A percentile compares a stretch with the other conserved stretches of the same genome.
Evolutionary conservation across 352 stramenopile species (phyloP).

Genomic region (Blastocystis sp.): DNA sequence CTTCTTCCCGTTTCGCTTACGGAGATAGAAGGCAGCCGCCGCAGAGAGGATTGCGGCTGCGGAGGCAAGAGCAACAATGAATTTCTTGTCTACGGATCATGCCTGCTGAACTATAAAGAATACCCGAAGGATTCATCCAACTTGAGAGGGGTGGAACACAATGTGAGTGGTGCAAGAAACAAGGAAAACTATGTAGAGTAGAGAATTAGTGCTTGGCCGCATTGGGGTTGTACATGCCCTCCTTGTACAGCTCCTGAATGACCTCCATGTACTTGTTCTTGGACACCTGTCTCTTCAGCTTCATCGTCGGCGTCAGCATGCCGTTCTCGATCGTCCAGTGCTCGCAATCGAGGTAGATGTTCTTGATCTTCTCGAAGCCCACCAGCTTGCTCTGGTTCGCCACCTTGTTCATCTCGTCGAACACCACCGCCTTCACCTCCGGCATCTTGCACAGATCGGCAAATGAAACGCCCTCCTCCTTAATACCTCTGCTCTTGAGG

Average conservation of each 20-base stretch:
- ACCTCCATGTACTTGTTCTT: slow-evolving; percentile 76
- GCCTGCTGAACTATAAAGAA: slow-evolving; percentile 2
- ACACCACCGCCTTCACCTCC: slow-evolving; percentile 74
- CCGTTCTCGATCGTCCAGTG: slow-evolving; percentile 84
- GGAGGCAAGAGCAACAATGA: slow-evolving; percentile 32
- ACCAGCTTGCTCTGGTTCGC: slow-evolving; percentile 78
- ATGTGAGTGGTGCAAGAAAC: too few species aligned
- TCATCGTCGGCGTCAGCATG: slow-evolving; percentile 91
- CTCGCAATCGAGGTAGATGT: slow-evolving; percentile 81
- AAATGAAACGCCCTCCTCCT: slow-evolving; percentile 32
- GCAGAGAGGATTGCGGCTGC: slow-evolving; percentile 11
- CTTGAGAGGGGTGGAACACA: too few species aligned
- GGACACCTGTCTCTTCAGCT: slow-evolving; percentile 85
- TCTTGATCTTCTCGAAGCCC: slow-evolving; percentile 85
- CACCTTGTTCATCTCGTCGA: slow-evolving; percentile 78
- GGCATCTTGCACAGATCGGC: slow-evolving; percentile 77
- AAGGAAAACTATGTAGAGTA: too few species aligned
- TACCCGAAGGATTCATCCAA: too few species aligned
- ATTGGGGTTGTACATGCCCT: slow-evolving; percentile 44
- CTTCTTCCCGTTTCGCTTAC: slow-evolving; percentile 1
- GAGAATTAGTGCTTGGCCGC: background rate
- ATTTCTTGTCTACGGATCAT: slow-evolving; percentile 55
- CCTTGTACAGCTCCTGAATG: slow-evolving; percentile 78
- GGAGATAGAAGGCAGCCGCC: background rate
- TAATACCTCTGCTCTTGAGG: background rate